These are phyloP conservation scores for Penicillium pulvis DNA, from an alignment of 495 filamentous ascomycete species.

Conservation along the genomic window DNA sequence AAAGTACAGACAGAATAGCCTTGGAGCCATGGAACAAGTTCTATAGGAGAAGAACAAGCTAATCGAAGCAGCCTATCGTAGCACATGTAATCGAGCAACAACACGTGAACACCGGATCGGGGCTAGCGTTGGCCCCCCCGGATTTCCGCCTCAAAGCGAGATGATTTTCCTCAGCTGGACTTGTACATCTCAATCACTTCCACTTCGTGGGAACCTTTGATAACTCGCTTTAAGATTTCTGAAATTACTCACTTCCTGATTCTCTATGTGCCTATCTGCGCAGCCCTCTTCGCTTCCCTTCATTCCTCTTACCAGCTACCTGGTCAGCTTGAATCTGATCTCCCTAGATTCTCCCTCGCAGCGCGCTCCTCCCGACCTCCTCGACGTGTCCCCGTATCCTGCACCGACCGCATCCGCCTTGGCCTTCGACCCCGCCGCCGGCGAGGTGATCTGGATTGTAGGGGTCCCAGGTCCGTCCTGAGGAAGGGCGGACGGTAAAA, in stretches of 20 bases:
- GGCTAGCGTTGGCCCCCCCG: slow-evolving; percentile 31
- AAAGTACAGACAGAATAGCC: too few relatives aligned
- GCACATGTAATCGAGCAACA: slow-evolving; percentile 18
- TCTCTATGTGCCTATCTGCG: slow-evolving; percentile 46
- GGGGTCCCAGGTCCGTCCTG: slow-evolving; percentile 60
- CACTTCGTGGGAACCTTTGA: slow-evolving; percentile 16
- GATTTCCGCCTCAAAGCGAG: slow-evolving; percentile 29
- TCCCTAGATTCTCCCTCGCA: slow-evolving; percentile 16
- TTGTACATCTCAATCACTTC: slow-evolving; percentile 12
- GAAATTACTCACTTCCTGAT: slow-evolving; percentile 19
- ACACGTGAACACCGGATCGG: slow-evolving; percentile 28
- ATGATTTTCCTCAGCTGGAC: slow-evolving; percentile 21
- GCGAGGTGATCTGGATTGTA: slow-evolving; percentile 51
- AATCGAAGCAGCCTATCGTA: slow-evolving; percentile 10
- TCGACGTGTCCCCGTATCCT: slow-evolving; percentile 17
- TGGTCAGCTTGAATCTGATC: slow-evolving; percentile 22
- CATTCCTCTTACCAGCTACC: slow-evolving; percentile 34
- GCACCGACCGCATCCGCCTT: slow-evolving; percentile 15
- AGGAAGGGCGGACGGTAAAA: slow-evolving; percentile 62
- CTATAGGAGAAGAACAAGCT: too few relatives aligned
- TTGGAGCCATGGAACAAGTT: too few relatives aligned
- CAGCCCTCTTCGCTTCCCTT: slow-evolving; percentile 38
- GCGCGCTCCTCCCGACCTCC: slow-evolving; percentile 10
- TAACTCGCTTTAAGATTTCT: slow-evolving; percentile 3
- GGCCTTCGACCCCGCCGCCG: slow-evolving; percentile 27